Percentiles rank a stretch among this genome's conserved stretches.
Evolutionary conservation across 2,329 filamentous ascomycete genomes (phyloP).

Genomic region (Nothopassalora personata): DNA sequence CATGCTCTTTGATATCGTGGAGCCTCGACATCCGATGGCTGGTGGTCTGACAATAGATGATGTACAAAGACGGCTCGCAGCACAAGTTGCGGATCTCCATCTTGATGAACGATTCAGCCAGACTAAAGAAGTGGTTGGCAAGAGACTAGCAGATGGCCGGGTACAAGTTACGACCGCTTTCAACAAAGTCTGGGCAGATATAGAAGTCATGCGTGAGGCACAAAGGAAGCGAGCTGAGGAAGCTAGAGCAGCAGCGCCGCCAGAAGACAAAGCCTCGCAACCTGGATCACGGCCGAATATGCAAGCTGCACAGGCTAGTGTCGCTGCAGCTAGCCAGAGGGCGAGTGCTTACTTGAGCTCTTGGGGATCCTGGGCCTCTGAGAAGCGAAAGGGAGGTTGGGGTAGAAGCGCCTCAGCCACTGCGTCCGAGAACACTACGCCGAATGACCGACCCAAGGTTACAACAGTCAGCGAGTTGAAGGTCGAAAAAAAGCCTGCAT

Average conservation of each 20-base stretch:
- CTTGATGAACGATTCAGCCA: slow-evolving; percentile 84
- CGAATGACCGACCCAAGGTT: slow-evolving; percentile 3
- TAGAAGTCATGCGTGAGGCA: slow-evolving; percentile 73
- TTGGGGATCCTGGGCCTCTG: slow-evolving; percentile 62
- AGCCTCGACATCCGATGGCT: slow-evolving; percentile 87
- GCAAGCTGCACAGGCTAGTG: slow-evolving; percentile 50
- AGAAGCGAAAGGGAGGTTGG: slow-evolving; percentile 58
- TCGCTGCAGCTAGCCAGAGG: slow-evolving; percentile 49
- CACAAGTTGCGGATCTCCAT: slow-evolving; percentile 90
- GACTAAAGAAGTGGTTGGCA: slow-evolving; percentile 77
- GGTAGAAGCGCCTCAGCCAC: neutral
- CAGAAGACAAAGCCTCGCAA: slow-evolving; percentile 11
- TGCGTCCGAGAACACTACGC: neutral
- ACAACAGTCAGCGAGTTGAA: slow-evolving; percentile 6
- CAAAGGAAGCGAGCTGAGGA: slow-evolving; percentile 62
- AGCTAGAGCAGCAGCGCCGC: slow-evolving; percentile 36
- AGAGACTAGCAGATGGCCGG: slow-evolving; percentile 79
- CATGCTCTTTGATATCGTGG: slow-evolving; percentile 89
- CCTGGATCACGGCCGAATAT: slow-evolving; percentile 41
- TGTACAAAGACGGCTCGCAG: slow-evolving; percentile 79
- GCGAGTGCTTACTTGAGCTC: slow-evolving; percentile 60
- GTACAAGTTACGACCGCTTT: slow-evolving; percentile 85
- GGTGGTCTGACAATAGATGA: slow-evolving; percentile 92
- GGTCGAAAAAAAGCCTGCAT: neutral
- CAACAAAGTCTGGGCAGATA: slow-evolving; percentile 82